Base-by-base conservation (phyloP, 768 basidiomycete species). In the Daedalea quercina region DNA sequence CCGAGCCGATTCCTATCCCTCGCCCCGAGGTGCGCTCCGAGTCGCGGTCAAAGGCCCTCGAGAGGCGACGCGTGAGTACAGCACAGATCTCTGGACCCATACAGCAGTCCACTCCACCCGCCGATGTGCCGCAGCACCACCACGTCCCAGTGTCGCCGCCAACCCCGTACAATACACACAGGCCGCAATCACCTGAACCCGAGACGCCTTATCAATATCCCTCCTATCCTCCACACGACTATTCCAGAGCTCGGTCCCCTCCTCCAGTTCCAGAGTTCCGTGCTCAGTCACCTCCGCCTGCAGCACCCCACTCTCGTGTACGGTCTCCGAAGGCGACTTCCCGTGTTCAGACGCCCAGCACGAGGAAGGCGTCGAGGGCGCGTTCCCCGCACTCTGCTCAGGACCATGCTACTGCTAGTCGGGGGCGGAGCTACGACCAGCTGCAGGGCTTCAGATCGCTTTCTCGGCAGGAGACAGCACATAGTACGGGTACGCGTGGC, bases 361-460 rank as follows among this genome's bases (percentile, higher is more conserved):
- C 54, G 25, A 41, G 6, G 49, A 44, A 31, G 45, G 45, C 23
- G 15, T 42, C 52, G 4, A 56, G 59, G 52, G 54, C 40, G 15
- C 58, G 58, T 46, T 57, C 60, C 11, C 56, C 57, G 25, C 48
- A 41, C 11, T 34, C 56, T 11, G 43, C 53, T 24, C 59, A 56
- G 25, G 56, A 53, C 34, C 55, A 56, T 20, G 17, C 4, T 31
- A 23, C n/a, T 3, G n/a, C 23, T 20, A 13, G 33, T 23, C 33
- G 28, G 8, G 42, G 46, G 12, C 45, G 46, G 12, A 43, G 37
- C 26, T 26, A 7, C 13, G 24, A 26, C 23, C 40, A 28, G 2
- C n/a, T 37, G 31, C 51, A 35, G 33, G 19, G 31, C n/a, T 34
- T 45, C 33, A 20, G 24, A n/a, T 41, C 25, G 37, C 51, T 52